These are phyloP conservation scores for Cercospora sojina DNA, from an alignment of 2,329 filamentous ascomycete genomes.

Conservation along the genomic window DNA sequence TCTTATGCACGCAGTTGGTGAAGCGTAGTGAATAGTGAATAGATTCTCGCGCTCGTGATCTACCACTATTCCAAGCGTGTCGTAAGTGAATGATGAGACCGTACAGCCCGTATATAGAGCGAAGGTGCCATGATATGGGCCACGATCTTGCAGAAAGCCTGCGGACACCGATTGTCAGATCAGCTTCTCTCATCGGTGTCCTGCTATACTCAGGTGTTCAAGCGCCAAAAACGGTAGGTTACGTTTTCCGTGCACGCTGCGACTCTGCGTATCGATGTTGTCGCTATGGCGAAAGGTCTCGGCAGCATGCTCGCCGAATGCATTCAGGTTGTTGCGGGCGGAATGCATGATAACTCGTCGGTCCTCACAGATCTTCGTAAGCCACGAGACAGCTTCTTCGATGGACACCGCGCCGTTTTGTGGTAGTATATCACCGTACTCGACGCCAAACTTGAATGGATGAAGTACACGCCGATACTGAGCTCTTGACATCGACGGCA, in stretches of 20 bases:
- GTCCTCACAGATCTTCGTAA: background rate
- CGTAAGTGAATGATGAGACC: too few species aligned
- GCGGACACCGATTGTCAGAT: too few species aligned
- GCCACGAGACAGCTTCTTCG: background rate
- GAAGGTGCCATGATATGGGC: too few species aligned
- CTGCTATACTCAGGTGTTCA: too few species aligned
- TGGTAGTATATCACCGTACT: background rate
- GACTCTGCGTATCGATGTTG: background rate
- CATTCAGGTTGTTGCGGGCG: background rate
- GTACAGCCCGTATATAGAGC: too few species aligned
- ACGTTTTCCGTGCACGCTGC: background rate
- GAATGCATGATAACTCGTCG: background rate
- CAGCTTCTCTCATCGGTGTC: too few species aligned
- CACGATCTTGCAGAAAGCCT: too few species aligned
- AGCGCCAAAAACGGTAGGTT: background rate
- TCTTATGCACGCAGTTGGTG: too few species aligned
- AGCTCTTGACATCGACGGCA: too few species aligned
- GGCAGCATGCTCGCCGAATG: background rate
- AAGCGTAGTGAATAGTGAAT: too few species aligned
- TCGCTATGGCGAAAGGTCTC: background rate
- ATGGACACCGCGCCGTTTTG: background rate
- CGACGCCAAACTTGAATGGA: background rate
- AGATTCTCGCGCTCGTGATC: too few species aligned
- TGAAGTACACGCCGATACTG: background rate
- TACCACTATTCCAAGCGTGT: too few species aligned